phyloP scores from a whole-genome alignment of 75 land plant species.

The Cunninghamia lanceolata region DNA sequence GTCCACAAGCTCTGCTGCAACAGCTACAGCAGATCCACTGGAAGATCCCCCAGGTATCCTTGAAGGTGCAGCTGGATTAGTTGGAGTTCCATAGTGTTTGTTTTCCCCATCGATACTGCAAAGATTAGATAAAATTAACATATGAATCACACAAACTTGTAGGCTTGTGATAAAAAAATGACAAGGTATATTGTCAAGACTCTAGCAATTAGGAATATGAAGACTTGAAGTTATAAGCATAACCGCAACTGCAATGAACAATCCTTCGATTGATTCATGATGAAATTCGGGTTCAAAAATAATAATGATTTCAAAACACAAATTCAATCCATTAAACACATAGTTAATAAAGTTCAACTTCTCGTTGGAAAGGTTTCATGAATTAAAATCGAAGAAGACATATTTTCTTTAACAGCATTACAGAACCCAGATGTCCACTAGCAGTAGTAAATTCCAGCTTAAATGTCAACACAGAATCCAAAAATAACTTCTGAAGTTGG shows the following conservation, averaged over 20 bases:
- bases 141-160: neutral
- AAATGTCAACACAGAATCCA: neutral
- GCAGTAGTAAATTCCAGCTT: neutral
- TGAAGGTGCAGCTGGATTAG: constrained; percentile 60
- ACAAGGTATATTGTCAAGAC: neutral
- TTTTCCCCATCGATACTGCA: constrained; percentile 69
- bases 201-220: neutral
- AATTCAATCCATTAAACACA: neutral
- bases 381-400: neutral
- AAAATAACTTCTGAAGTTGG: neutral
- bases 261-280: neutral
- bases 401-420: neutral
- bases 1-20: constrained; percentile 80
- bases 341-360: too few relatives aligned
- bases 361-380: neutral
- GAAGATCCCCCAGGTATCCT: constrained; percentile 88
- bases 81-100: constrained; percentile 75
- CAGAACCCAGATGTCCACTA: neutral
- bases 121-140: neutral
- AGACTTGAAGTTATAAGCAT: neutral
- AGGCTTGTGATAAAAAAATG: neutral
- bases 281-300: neutral
- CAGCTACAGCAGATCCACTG: constrained; percentile 93
- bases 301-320: neutral
- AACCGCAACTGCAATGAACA: neutral